Percentiles rank a stretch among this genome's conserved stretches.
These are phyloP conservation scores for Mrakiaceae sp. DNA, from an alignment of 1,284 basidiomycete genomes.

Conservation along the genomic window DNA sequence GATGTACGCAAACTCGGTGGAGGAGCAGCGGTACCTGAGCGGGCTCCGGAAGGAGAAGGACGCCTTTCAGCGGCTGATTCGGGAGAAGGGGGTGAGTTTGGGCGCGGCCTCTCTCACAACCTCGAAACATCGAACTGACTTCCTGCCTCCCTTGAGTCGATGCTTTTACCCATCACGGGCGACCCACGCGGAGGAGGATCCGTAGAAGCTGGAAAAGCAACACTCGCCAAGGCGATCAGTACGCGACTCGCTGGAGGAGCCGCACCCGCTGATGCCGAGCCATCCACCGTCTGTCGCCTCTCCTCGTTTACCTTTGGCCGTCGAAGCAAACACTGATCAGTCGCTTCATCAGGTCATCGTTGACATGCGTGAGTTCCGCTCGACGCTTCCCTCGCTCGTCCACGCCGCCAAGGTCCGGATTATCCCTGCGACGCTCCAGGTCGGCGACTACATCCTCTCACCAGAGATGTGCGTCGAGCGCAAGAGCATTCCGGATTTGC, in stretches of 20 bases:
- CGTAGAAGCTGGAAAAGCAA: conserved; percentile 33
- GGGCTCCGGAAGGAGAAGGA: conserved; percentile 85
- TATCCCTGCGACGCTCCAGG: conserved; percentile 78
- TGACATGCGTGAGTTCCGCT: conserved; percentile 93
- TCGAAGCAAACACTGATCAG: not conserved
- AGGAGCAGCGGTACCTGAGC: conserved; percentile 90
- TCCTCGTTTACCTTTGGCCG: not conserved
- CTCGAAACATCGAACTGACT: not conserved
- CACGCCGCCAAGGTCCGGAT: conserved; percentile 74
- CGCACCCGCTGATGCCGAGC: conserved; percentile 49
- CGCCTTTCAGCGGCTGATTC: conserved; percentile 84
- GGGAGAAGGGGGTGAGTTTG: conserved; percentile 68
- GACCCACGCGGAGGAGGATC: conserved; percentile 45
- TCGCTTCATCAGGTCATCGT: conserved; percentile 63
- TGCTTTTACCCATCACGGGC: conserved; percentile 82
- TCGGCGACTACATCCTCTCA: conserved; percentile 92
- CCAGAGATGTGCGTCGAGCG: conserved; percentile 94
- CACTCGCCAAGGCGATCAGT: conserved; percentile 73
- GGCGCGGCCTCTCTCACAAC: not conserved
- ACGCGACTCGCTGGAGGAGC: conserved; percentile 78
- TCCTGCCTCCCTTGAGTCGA: conserved; percentile 44
- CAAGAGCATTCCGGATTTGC: conserved; percentile 84
- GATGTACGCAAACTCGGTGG: conserved; percentile 81
- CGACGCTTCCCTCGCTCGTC: conserved; percentile 77
- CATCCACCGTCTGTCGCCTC: conserved; percentile 49